Evolutionary conservation across 2,329 filamentous ascomycete species (phyloP), one percentile per base, ranked within the genome.

Genomic region (Huntiella moniliformis): DNA sequence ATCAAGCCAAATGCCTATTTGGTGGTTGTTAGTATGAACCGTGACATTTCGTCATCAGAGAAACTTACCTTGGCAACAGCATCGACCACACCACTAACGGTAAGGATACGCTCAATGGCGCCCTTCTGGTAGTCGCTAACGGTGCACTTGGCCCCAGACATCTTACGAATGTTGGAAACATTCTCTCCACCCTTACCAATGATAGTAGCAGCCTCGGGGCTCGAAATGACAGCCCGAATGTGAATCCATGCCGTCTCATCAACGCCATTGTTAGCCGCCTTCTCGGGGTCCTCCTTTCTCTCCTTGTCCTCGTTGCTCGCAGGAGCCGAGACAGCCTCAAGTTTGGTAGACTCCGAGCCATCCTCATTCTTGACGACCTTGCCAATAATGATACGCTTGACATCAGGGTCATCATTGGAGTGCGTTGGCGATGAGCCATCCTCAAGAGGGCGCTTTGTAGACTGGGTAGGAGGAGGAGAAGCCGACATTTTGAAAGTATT

Each of bases 151-250:
- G 91, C 91, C 56, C 86, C 87, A 44, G 91, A 95, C 65, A 94
- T 72, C 60, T 84, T 85, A 54, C 91, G 79, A 58, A 98, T 96
- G 65, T 93, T 85, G 54, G 87, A 93, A 41, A 98, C 91, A 58
- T 98, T 98, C 69, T 98, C 91, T 60, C 91, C 91, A 52, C 87
- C 88, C 67, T 98, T 98, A 59, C 91, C 91, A 63, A 98, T 98
- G 54, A 95, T 85, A 42, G 91, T 98, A 35, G 91, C 91, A 54
- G 91, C 91, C 64, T 98, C 91, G 39, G 86, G 85, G 63, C 88
- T 98, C 44, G 88, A 93, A 56, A 98, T 98, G 56, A 95, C 87
- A 47, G 91, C 85, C 54, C 91, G 82, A 56, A 98, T 83, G 61
- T 98, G 91, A 54, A 98, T 87, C 88, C 91, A 98, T 40, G 79